Evolutionary conservation across 2,329 filamentous ascomycete species (phyloP).

Genomic region (Paecilomyces variotii): DNA sequence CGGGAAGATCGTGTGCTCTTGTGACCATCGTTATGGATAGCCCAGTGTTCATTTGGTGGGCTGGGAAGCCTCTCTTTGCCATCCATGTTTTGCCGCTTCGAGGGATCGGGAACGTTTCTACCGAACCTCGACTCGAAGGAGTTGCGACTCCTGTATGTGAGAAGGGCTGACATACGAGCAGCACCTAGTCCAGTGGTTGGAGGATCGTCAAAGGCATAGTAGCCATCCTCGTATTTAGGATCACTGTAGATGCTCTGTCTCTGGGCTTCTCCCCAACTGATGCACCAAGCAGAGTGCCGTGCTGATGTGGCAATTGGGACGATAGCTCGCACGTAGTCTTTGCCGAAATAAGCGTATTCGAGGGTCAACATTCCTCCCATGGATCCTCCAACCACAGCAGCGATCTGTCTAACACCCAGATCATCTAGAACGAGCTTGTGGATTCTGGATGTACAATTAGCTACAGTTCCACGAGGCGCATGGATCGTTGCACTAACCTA

Average conservation of each 20-base stretch:
- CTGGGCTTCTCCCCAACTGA: constrained; percentile 52
- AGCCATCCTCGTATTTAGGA: constrained; percentile 96
- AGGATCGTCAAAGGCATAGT: constrained; percentile 81
- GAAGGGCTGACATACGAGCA: constrained; percentile 89
- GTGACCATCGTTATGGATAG: constrained; percentile 78
- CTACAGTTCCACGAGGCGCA: not conserved
- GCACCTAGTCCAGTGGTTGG: constrained; percentile 81
- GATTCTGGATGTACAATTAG: constrained; percentile 28
- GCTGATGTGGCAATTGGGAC: constrained; percentile 50
- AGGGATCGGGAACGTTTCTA: constrained; percentile 80
- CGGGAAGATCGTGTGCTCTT: constrained; percentile 52
- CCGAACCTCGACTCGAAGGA: constrained; percentile 96
- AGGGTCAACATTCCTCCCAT: constrained; percentile 53
- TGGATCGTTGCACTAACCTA: constrained; percentile 50
- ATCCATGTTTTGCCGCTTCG: constrained; percentile 74
- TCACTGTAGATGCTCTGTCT: constrained; percentile 80
- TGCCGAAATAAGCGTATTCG: constrained; percentile 64
- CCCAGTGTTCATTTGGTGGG: constrained; percentile 64
- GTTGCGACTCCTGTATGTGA: constrained; percentile 94
- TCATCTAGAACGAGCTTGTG: constrained; percentile 49
- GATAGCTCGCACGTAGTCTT: constrained; percentile 46
- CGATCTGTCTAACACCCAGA: constrained; percentile 46
- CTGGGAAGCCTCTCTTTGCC: constrained; percentile 52
- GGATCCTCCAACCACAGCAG: constrained; percentile 48
- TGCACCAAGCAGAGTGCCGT: constrained; percentile 51